These are phyloP conservation scores for Wakefieldia striispora DNA, from an alignment of 768 basidiomycete genomes.

Conservation along the genomic window DNA sequence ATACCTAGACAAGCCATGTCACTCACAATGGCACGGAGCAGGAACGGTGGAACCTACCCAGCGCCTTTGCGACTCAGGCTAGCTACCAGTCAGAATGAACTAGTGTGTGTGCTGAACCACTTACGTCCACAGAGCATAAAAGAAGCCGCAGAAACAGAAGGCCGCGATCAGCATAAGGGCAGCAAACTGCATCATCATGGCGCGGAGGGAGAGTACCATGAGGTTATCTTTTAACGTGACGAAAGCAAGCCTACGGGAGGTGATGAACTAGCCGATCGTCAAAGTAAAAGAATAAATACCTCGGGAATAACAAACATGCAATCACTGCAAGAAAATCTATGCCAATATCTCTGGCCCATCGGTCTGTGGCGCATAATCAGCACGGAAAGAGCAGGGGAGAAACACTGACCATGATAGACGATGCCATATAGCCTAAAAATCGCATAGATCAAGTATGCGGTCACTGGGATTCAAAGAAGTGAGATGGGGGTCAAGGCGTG, in stretches of 20 bases:
- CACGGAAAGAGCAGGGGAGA: background rate
- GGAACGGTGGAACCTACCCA: constrained; percentile 38
- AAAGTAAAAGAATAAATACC: constrained; percentile 40
- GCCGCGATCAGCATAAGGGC: constrained; percentile 81
- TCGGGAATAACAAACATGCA: constrained; percentile 87
- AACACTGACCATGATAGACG: constrained; percentile 53
- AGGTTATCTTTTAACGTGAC: constrained; percentile 81
- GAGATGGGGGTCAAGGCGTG: background rate
- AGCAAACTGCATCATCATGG: constrained; percentile 90
- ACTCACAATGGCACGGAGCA: background rate
- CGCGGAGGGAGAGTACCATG: constrained; percentile 79
- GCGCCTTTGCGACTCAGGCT: constrained; percentile 65
- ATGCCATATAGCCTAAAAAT: constrained; percentile 73
- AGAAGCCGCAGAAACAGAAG: constrained; percentile 90
- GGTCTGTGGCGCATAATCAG: constrained; percentile 36
- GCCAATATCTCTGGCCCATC: constrained; percentile 68
- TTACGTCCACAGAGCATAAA: constrained; percentile 92
- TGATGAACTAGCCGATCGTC: background rate
- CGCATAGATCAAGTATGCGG: constrained; percentile 74
- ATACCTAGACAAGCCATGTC: constrained; percentile 24
- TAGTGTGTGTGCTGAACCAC: constrained; percentile 33
- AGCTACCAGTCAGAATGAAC: constrained; percentile 7
- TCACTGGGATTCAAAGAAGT: constrained; percentile 45
- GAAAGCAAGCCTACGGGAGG: constrained; percentile 73
- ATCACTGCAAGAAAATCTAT: constrained; percentile 85